Evolutionary conservation across 164 flowering plant genomes (phyloP), one percentile per base, ranked within the genome.

Genomic region (Hamamelis virginiana): DNA sequence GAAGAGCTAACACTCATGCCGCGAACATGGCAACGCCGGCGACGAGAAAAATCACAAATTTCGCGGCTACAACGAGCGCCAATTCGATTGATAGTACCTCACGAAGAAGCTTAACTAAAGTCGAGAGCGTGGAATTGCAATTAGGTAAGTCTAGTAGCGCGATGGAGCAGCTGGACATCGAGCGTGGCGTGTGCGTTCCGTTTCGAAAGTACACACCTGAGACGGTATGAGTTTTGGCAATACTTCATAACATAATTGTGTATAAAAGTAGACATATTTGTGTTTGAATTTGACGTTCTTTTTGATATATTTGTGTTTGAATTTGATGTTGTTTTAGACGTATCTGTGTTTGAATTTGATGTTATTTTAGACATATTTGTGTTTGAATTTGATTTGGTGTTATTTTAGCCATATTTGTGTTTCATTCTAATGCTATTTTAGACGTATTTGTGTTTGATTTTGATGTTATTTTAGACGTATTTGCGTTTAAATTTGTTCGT

Each of bases 181-280:
- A 92, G 76, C 91, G 97, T 19, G 98, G 98, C 25, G 98, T 95
- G 66, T 95, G 98, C 71, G 67, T 89, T 67, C 97, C 98, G 26
- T 95, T 89, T 64, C 92, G 98, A 72, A 95, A 92, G 85, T 95
- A 95, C 75, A 71, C 91, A 15, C 98, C 98, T 21, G 90, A 89
- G 53, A 80, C 80, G 19, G 98, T 95, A 89, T 59, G 86, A 52
- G 12, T 67, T 25, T 65, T 45, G 41, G 41, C 41, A 33, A 33
- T 33, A 33, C 41, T 33, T 6, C 6, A 33, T 2, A 33, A 33
- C 41, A 33, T 33, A 6, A 33, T 2, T 33, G 2, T 33, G 41
- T 6, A 33, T 33, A 33, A 6, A 2, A 2, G 41, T 33, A 33
- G 41, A 33, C 41, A 33, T 33, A 33, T 33, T 6, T 33, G 41